Conservation (phyloP, 129 eudicot species). For the Dittrichia graveolens region DNA sequence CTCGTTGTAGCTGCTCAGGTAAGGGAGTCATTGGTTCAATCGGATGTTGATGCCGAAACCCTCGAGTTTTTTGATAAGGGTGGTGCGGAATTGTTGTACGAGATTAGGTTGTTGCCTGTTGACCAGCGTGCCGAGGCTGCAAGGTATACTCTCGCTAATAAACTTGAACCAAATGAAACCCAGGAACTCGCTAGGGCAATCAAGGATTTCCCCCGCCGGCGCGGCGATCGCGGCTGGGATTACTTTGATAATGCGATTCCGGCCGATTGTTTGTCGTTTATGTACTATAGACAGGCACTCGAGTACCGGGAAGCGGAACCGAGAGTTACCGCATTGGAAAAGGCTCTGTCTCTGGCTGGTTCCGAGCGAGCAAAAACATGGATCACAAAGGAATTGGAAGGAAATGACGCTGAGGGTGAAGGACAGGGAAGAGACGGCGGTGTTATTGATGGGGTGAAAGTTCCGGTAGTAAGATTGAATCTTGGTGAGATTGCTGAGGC, state of each 20-base stretch:
- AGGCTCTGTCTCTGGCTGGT: conserved; percentile 53
- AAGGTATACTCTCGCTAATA: conserved; percentile 35
- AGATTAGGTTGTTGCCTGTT: conserved; percentile 51
- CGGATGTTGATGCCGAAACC: conserved; percentile 33
- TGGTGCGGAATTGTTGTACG: conserved; percentile 67
- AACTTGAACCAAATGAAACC: conserved; percentile 40
- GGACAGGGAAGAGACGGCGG: conserved; percentile 26
- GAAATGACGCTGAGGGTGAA: conserved; percentile 36
- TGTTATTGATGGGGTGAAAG: conserved; percentile 44
- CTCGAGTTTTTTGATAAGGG: conserved; percentile 50
- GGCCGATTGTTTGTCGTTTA: conserved; percentile 60
- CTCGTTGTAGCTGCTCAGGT: conserved; percentile 72
- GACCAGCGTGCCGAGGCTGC: conserved; percentile 61
- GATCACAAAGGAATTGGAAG: conserved; percentile 56
- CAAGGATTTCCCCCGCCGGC: conserved; percentile 67
- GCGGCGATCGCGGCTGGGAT: conserved; percentile 72
- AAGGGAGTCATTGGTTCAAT: conserved; percentile 52
- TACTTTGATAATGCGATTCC: conserved; percentile 51
- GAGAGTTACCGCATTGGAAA: conserved; percentile 44
- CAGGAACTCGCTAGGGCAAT: conserved; percentile 65
- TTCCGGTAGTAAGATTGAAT: conserved; percentile 75
- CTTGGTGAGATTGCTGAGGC: conserved; percentile 80
- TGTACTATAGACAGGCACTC: conserved; percentile 66
- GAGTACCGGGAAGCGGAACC: conserved; percentile 46
- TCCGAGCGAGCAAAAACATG: conserved; percentile 45